Evolutionary conservation across 2,329 filamentous ascomycete genomes (phyloP).

Genomic region (Trichoderma atrobrunneum): DNA sequence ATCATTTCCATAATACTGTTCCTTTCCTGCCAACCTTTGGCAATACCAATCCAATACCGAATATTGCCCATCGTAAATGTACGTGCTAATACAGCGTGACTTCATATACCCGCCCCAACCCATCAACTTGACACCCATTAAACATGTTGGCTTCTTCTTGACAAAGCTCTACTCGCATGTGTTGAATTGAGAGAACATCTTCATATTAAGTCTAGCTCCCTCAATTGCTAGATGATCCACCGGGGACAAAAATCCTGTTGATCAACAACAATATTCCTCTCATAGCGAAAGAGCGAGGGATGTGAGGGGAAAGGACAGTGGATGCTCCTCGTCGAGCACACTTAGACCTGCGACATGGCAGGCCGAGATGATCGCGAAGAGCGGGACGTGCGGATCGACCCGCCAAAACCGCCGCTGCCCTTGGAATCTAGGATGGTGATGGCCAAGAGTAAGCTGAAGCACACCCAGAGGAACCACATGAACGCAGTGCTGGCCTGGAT

Average conservation of each 20-base stretch:
- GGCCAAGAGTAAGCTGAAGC: conserved; percentile 56
- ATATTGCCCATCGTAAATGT: conserved; percentile 12
- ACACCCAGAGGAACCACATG: conserved; percentile 73
- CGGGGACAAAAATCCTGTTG: neutral
- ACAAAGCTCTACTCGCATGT: neutral
- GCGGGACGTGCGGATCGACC: neutral
- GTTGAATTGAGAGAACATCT: neutral
- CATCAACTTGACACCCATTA: neutral
- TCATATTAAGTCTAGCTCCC: neutral
- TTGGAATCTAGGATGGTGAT: conserved; percentile 55
- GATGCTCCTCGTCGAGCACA: neutral
- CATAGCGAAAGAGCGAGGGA: neutral
- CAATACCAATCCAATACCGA: conserved; percentile 11
- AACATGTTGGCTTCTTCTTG: neutral
- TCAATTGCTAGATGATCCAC: conserved; percentile 2
- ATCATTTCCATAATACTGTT: conserved; percentile 11
- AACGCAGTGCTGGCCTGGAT: conserved; percentile 73
- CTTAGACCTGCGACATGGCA: conserved; percentile 54
- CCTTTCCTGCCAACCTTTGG: neutral
- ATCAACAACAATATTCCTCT: neutral
- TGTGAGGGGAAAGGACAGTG: neutral
- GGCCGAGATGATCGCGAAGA: conserved; percentile 39
- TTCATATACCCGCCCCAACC: conserved; percentile 10
- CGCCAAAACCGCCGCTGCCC: conserved; percentile 36
- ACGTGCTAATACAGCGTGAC: conserved; percentile 1